phyloP scores from a whole-genome alignment of 2,329 filamentous ascomycete species.

The Alternaria gaisen region DNA sequence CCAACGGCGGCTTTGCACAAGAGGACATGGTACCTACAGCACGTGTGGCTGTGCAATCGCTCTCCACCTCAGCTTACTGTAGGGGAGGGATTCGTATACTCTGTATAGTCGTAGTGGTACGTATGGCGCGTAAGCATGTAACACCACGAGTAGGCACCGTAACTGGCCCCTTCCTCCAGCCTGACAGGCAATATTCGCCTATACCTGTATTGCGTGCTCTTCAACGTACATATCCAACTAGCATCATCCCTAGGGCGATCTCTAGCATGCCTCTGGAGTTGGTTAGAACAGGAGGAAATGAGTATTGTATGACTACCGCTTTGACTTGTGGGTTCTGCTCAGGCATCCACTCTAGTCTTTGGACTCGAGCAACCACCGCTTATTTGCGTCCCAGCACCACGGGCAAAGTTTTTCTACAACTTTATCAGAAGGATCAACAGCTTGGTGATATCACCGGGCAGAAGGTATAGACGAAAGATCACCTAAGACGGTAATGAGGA shows the following conservation, averaged over 20 bases:
- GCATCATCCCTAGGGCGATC: neutral
- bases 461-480: constrained; percentile 1
- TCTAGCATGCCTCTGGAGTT: neutral
- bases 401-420: neutral
- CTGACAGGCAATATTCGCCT: neutral
- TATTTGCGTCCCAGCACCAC: neutral
- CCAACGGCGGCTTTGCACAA: neutral
- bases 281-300: neutral
- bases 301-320: neutral
- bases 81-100: neutral
- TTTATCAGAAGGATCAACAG: neutral
- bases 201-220: neutral
- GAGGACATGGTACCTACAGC: neutral
- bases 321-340: neutral
- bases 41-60: neutral
- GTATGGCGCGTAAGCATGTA: neutral
- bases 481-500: neutral
- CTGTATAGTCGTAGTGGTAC: neutral
- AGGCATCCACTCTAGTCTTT: neutral
- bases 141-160: neutral
- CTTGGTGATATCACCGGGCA: neutral
- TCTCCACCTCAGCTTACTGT: neutral
- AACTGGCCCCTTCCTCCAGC: neutral
- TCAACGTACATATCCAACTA: neutral
- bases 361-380: neutral